Evolutionary conservation across 352 stramenopile species (phyloP).

Genomic region (Blastocystis sp.): DNA sequence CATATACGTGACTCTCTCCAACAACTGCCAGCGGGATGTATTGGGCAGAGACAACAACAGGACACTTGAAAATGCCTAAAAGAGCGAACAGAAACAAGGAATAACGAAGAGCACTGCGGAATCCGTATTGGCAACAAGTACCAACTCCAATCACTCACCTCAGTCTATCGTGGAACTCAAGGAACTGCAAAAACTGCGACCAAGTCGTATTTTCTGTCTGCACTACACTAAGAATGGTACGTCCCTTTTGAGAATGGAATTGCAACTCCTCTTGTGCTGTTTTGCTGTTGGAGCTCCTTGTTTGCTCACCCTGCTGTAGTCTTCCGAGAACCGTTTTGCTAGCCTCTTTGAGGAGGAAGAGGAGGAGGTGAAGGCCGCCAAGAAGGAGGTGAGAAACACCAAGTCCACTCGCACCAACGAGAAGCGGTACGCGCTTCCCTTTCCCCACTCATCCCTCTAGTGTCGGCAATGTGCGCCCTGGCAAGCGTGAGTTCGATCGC

Average conservation of each 20-base stretch:
- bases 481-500: constrained; percentile 60
- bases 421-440: background rate
- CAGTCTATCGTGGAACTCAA: background rate
- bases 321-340: constrained; percentile 65
- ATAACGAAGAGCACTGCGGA: background rate
- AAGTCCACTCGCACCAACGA: background rate
- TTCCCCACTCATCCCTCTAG: background rate
- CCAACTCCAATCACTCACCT: background rate
- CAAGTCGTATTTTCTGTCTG: background rate
- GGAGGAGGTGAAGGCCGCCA: background rate
- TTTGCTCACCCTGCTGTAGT: constrained; percentile 18
- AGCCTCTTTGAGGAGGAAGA: constrained; percentile 57
- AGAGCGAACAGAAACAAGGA: background rate
- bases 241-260: background rate
- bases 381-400: constrained; percentile 7
- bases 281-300: background rate
- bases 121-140: background rate
- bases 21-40: background rate
- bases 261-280: background rate
- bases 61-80: background rate
- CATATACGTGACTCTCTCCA: background rate
- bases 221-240: background rate
- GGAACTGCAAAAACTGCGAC: background rate
- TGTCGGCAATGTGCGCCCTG: background rate
- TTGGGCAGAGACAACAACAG: background rate